Conservation (phyloP, 805 yeast species). For the Sugiyamaella qingdaonensis region DNA sequence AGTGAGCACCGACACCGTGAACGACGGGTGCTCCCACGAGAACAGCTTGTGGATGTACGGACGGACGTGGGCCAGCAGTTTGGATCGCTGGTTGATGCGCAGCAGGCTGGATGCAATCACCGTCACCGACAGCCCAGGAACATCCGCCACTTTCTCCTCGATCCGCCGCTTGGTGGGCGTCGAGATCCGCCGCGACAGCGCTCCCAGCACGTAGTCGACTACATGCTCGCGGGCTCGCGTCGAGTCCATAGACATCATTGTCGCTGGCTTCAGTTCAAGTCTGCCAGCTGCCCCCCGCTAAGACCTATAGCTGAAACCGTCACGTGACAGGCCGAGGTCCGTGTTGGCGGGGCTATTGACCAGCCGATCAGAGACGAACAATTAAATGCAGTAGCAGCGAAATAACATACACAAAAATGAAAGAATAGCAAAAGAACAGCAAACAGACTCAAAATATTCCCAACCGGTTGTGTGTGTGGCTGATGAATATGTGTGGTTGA, state of each 20-base stretch:
- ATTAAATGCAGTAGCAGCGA: no score
- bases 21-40: constrained; percentile 72
- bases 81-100: constrained; percentile 7
- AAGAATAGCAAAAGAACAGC: no score
- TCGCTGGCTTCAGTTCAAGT: background rate
- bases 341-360: background rate
- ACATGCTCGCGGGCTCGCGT: constrained; percentile 6
- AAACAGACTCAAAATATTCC: no score
- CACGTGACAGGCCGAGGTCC: constrained; percentile 2
- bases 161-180: background rate
- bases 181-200: constrained; percentile 4
- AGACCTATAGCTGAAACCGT: background rate
- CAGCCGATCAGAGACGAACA: no score
- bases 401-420: no score
- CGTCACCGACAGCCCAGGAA: constrained; percentile 56
- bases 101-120: constrained; percentile 55
- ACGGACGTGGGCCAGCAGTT: background rate
- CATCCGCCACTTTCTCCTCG: constrained; percentile 17
- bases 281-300: background rate
- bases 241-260: background rate
- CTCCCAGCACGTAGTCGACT: constrained; percentile 7
- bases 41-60: constrained; percentile 35
- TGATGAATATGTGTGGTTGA: no score
- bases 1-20: constrained; percentile 58
- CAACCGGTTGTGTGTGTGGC: no score